phyloP scores from a whole-genome alignment of 371 early-diverging fungal genomes.

The Mortierella sp. region DNA sequence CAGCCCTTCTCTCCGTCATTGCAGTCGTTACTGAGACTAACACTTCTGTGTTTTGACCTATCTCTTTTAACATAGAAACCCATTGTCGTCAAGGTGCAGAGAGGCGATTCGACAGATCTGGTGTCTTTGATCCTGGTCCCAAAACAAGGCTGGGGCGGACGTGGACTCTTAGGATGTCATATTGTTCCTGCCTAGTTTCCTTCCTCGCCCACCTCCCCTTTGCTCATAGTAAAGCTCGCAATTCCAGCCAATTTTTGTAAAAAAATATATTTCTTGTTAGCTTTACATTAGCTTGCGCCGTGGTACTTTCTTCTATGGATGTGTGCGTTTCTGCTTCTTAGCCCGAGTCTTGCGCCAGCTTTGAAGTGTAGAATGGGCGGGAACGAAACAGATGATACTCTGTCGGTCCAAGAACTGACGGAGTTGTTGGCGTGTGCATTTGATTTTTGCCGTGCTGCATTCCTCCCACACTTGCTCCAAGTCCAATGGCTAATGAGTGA shows the following conservation, averaged over 20 bases:
- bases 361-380: conserved; percentile 38
- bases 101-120: conserved; percentile 47
- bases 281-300: neutral
- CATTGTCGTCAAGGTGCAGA: conserved; percentile 63
- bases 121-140: conserved; percentile 69
- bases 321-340: conserved; percentile 23
- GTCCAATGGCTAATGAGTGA: conserved; percentile 35
- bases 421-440: conserved; percentile 35
- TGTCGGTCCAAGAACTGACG: conserved; percentile 41
- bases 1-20: neutral
- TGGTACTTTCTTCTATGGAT: neutral
- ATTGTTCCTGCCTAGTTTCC: conserved; percentile 32
- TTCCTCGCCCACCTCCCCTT: too few species aligned
- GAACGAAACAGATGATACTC: conserved; percentile 47
- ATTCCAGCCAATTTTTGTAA: neutral
- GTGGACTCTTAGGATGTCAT: conserved; percentile 79
- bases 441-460: conserved; percentile 29
- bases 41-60: neutral
- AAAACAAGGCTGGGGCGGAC: conserved; percentile 78
- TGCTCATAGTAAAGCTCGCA: neutral
- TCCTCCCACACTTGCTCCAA: conserved; percentile 47
- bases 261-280: too few species aligned
- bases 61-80: conserved; percentile 47
- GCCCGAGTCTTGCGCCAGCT: conserved; percentile 47
- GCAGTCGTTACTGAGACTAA: neutral